Evolutionary conservation across 1,139 yeast species (phyloP), one percentile per base, ranked within the genome.

Genomic region (Tardiomyces digboiensis): DNA sequence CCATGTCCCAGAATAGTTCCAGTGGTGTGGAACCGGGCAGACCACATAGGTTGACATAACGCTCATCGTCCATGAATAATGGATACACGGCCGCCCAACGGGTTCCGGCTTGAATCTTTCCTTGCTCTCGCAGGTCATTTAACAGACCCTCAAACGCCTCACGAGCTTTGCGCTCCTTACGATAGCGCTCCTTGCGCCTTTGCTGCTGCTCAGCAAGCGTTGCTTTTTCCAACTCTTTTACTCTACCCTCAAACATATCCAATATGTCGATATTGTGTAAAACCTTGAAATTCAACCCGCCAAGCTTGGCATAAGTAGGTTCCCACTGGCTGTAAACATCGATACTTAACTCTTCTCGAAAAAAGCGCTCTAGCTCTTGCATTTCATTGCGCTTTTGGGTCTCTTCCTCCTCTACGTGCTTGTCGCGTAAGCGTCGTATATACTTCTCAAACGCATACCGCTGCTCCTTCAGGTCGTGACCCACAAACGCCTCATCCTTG

Each of bases 11-110:
- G 55, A 84, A 86, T 39, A 86, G 64, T 49, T 88, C 95, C 33
- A 82, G 58, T 0, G 95, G 84, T 1, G 80, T 72, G 0, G 97
- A 87, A 0, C 97, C 97, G 39, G 77, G 71, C 47, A 89, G 72
- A 0, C 95, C 95, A 48, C 88, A 72, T 38, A 87, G 54, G 19
- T 74, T 78, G 14, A 74, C 59, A 56, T 82, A 87, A 16, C 78
- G 66, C 43, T 68, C 71, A 47, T 82, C 82, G 23, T 75, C 72
- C 51, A 77, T 78, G 1, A 88, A 56, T 2, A 59, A 47, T 0
- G 75, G 68, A 36, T 76, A 68, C 6, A 85, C 58, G 21, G 79
- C 80, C 44, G 64, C 65, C 80, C 93, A 87, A 44, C 64, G 68
- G 1, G 86, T 70, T 44, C 72, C 74, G 2, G 83, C 78, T 19